Conservation (phyloP, 257 asterid genomes). For the Nicotiana knightiana region DNA sequence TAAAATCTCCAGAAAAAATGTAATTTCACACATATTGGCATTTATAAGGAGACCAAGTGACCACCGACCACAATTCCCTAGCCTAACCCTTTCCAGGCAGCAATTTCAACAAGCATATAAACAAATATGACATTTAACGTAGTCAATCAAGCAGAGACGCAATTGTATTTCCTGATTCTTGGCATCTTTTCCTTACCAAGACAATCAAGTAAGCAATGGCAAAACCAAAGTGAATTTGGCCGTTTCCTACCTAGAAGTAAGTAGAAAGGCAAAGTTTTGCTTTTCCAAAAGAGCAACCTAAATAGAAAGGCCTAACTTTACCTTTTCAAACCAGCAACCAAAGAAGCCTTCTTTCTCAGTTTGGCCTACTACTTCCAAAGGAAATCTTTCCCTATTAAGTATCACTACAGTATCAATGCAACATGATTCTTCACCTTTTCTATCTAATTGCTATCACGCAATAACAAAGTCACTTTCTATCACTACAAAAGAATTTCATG, state of each 20-base stretch:
- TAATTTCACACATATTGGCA: neutral
- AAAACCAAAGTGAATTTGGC: neutral
- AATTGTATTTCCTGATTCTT: neutral
- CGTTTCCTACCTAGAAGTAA: neutral
- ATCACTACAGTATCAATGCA: neutral
- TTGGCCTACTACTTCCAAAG: neutral
- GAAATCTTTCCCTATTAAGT: neutral
- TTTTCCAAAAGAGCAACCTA: neutral
- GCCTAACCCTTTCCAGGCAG: neutral
- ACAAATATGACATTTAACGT: neutral
- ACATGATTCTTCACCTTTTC: neutral
- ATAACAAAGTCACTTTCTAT: neutral
- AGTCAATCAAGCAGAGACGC: neutral
- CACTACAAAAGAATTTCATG: neutral
- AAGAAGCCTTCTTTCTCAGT: neutral
- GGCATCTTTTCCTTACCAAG: neutral
- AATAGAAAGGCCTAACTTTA: neutral
- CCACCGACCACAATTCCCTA: neutral
- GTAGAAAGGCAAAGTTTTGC: neutral
- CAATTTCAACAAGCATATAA: neutral
- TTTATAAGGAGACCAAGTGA: neutral
- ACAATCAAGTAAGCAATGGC: neutral
- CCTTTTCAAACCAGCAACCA: slow-evolving; percentile 2
- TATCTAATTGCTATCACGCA: neutral
- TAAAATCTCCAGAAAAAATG: neutral